phyloP scores from a whole-genome alignment of 2,329 filamentous ascomycete species.

The Waltergamsia citrina region DNA sequence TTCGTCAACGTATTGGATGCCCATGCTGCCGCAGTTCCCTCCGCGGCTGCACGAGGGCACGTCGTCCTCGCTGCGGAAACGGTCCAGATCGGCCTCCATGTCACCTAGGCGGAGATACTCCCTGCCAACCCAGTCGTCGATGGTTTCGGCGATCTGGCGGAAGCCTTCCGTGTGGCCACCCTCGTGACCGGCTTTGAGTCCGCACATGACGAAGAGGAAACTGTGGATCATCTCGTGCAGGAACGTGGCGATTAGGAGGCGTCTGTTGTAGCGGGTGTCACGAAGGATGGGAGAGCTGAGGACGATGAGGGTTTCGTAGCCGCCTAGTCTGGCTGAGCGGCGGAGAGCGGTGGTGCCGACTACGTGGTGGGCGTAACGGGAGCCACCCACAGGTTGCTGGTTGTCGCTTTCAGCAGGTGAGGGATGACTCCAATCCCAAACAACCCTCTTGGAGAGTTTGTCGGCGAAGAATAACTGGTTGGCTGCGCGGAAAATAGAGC shows the following conservation, averaged over 20 bases:
- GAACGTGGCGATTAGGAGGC: constrained; percentile 54
- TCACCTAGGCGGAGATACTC: constrained; percentile 45
- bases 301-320: constrained; percentile 54
- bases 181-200: constrained; percentile 42
- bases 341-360: constrained; percentile 55
- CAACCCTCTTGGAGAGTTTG: constrained; percentile 44
- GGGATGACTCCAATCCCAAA: constrained; percentile 51
- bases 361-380: constrained; percentile 41
- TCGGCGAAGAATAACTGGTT: constrained; percentile 56
- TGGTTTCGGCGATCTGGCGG: constrained; percentile 45
- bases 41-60: background rate
- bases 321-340: constrained; percentile 30
- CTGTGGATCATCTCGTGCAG: constrained; percentile 59
- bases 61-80: constrained; percentile 23
- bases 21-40: background rate
- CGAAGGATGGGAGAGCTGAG: constrained; percentile 50
- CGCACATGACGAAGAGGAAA: constrained; percentile 54
- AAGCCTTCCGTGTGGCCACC: constrained; percentile 56
- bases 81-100: constrained; percentile 51
- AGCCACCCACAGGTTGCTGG: background rate
- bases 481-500: constrained; percentile 48
- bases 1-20: constrained; percentile 5
- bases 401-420: constrained; percentile 23
- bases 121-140: constrained; percentile 51
- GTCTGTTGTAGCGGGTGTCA: constrained; percentile 44